Conservation (phyloP, 345 rosid genomes). For the Sisymbrium altissimum region DNA sequence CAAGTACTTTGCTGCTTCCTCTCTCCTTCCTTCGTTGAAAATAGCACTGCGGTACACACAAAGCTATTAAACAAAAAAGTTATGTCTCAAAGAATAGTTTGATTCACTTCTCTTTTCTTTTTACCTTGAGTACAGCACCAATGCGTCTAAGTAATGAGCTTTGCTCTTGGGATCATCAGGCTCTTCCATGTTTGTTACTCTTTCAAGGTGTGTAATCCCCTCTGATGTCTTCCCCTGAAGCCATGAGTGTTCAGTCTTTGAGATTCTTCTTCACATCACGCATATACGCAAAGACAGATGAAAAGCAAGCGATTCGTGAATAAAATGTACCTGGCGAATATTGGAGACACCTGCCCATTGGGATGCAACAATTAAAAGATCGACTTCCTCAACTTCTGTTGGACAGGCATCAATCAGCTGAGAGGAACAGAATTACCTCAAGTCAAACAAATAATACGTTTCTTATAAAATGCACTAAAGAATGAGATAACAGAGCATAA, state of each 20-base stretch:
- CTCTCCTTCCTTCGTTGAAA: conserved; percentile 53
- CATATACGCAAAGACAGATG: not conserved
- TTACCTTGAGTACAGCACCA: conserved; percentile 70
- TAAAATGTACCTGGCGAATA: conserved; percentile 52
- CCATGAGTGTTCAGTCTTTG: not conserved
- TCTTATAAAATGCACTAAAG: not conserved
- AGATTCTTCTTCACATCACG: not conserved
- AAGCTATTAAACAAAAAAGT: not conserved
- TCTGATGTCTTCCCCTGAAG: conserved; percentile 66
- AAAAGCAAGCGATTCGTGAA: not conserved
- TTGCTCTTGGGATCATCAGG: conserved; percentile 70
- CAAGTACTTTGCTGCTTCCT: conserved; percentile 63
- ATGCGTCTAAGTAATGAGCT: conserved; percentile 67
- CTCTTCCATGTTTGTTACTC: conserved; percentile 61
- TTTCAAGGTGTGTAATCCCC: conserved; percentile 69
- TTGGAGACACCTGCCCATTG: conserved; percentile 78
- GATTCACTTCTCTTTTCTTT: not conserved
- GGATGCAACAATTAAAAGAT: conserved; percentile 70
- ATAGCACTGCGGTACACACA: conserved; percentile 48
- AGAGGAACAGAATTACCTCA: conserved; percentile 6
- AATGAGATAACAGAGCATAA: conserved; percentile 1
- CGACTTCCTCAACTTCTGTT: conserved; percentile 47
- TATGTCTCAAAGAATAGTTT: not conserved
- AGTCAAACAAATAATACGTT: not conserved
- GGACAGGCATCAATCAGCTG: conserved; percentile 58